Evolutionary conservation across 2,329 filamentous ascomycete species (phyloP).

Genomic region (Chalara sp.): DNA sequence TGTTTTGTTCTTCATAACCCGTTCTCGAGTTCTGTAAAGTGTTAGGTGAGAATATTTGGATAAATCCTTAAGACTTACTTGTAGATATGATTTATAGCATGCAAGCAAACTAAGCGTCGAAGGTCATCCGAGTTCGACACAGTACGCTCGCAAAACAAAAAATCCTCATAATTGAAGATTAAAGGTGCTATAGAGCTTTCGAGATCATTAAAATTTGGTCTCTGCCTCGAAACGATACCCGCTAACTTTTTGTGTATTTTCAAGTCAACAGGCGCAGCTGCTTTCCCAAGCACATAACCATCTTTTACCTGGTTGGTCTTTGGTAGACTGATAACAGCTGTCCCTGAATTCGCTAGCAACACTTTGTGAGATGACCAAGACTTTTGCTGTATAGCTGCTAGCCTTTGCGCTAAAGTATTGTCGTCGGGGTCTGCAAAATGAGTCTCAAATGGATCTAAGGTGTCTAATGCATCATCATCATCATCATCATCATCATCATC

Average conservation of each 20-base stretch:
- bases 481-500: constrained; percentile 40
- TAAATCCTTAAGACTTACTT: constrained; percentile 47
- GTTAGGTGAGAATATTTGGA: constrained; percentile 9
- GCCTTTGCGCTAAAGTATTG: constrained; percentile 45
- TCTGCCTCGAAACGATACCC: constrained; percentile 44
- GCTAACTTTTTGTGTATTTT: constrained; percentile 67
- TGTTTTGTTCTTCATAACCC: constrained; percentile 86
- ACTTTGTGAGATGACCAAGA: constrained; percentile 44
- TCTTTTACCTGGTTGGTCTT: constrained; percentile 30
- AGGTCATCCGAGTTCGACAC: constrained; percentile 61
- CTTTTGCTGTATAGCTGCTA: constrained; percentile 42
- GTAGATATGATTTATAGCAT: constrained; percentile 86
- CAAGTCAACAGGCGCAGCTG: constrained; percentile 36
- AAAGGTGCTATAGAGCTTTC: constrained; percentile 62
- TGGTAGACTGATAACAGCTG: constrained; percentile 41
- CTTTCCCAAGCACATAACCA: neutral
- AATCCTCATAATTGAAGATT: constrained; percentile 76
- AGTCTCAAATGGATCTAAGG: constrained; percentile 67
- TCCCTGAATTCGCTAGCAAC: constrained; percentile 36
- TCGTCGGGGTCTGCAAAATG: constrained; percentile 71
- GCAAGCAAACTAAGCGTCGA: constrained; percentile 68
- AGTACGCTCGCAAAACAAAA: constrained; percentile 69
- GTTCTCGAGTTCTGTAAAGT: constrained; percentile 64
- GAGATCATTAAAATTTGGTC: constrained; percentile 50
- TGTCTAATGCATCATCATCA: constrained; percentile 42